Evolutionary conservation across 768 basidiomycete genomes (phyloP).

Genomic region (Calocybe cyanea): DNA sequence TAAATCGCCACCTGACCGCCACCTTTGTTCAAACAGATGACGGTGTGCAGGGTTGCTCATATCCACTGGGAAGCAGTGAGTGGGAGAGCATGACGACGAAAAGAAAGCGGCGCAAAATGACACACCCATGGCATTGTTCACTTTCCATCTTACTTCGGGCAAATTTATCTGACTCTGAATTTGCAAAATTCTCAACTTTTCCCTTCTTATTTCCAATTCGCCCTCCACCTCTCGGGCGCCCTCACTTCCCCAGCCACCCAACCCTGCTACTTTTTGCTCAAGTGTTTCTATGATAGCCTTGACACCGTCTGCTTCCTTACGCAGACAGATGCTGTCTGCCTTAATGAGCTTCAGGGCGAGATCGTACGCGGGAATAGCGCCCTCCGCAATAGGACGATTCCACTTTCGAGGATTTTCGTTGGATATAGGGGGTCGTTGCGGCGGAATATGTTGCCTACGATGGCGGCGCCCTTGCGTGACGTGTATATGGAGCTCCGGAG

Average conservation of each 20-base stretch:
- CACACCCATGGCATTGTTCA: constrained; percentile 75
- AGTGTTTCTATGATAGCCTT: constrained; percentile 23
- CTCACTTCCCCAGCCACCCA: constrained; percentile 21
- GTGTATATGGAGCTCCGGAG: background rate
- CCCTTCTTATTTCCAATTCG: constrained; percentile 40
- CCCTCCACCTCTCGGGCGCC: constrained; percentile 27
- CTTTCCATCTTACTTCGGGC: constrained; percentile 78
- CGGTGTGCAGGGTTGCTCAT: constrained; percentile 68
- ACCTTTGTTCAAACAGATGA: constrained; percentile 78
- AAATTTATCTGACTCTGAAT: constrained; percentile 81
- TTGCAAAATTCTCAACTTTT: constrained; percentile 58
- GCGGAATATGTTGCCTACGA: constrained; percentile 21
- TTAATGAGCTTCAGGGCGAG: constrained; percentile 71
- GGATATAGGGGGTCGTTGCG: constrained; percentile 49
- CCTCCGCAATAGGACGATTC: constrained; percentile 57
- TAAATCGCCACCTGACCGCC: constrained; percentile 80
- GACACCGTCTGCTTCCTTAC: constrained; percentile 40
- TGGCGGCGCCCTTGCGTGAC: constrained; percentile 27
- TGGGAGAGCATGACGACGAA: background rate
- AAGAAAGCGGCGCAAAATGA: constrained; percentile 13
- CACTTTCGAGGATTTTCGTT: constrained; percentile 53
- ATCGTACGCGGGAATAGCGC: constrained; percentile 79
- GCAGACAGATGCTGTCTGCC: constrained; percentile 51
- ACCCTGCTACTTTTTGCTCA: constrained; percentile 22
- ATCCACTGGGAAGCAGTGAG: constrained; percentile 47